phyloP scores from a whole-genome alignment of 805 yeast genomes.

The Cyberlindnera maritima region DNA sequence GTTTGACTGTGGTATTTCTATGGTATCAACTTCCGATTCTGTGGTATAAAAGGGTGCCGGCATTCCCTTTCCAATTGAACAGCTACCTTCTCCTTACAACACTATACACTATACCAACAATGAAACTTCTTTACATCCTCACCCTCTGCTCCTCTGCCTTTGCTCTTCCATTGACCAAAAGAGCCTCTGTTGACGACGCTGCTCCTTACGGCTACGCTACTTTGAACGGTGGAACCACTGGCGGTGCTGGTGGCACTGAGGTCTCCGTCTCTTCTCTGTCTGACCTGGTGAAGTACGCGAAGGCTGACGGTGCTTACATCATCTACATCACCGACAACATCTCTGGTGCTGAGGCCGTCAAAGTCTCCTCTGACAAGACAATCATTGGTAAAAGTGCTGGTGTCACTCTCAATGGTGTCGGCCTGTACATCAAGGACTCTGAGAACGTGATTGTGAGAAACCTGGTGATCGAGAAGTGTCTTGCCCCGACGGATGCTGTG shows the following conservation, averaged over 20 bases:
- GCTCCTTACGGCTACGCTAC: conserved; percentile 4
- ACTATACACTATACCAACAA: too few relatives aligned
- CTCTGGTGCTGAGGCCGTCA: conserved; percentile 3
- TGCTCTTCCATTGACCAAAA: background rate
- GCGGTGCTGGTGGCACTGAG: conserved; percentile 6
- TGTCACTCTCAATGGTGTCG: conserved; percentile 5
- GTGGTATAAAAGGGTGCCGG: too few relatives aligned
- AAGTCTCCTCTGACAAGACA: conserved; percentile 8
- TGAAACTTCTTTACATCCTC: too few relatives aligned
- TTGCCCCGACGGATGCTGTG: conserved; percentile 7
- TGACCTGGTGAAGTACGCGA: conserved; percentile 3
- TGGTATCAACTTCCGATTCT: too few relatives aligned
- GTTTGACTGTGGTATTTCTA: too few relatives aligned
- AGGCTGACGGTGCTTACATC: conserved; percentile 3
- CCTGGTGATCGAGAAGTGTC: conserved; percentile 4
- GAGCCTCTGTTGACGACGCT: background rate
- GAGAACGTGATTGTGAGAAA: conserved; percentile 7
- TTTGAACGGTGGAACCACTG: conserved; percentile 8
- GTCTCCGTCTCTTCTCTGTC: conserved; percentile 2
- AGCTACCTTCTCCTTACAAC: too few relatives aligned
- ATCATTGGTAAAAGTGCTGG: conserved; percentile 7
- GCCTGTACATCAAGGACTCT: conserved; percentile 2
- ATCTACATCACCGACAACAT: conserved; percentile 4
- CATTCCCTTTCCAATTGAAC: too few relatives aligned
- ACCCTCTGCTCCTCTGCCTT: background rate